Evolutionary conservation across 2,329 filamentous ascomycete species (phyloP), one percentile per base, ranked within the genome.

Genomic region (Stagonosporopsis tanaceti): DNA sequence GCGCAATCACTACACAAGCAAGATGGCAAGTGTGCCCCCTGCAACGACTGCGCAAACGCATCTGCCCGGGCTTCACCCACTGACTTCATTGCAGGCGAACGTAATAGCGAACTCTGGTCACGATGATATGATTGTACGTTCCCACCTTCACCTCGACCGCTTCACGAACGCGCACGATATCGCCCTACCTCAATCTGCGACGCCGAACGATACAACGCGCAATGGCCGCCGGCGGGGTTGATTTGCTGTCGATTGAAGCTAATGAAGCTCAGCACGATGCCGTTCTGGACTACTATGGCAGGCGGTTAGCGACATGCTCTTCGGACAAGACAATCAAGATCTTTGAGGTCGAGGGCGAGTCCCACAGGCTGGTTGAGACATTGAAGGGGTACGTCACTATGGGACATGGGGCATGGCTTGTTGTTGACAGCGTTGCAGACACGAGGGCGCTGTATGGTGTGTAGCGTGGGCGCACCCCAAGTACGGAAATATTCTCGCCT

Each of bases 251-350:
- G 47, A 70, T 65, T 41, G 64, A 70, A 59, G 64, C 68, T 75
- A 70, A 74, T 53, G 63, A 71, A 46, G 38, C 70, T 92, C 71
- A 82, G 94, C 95, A 99, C 79, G 95, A 99, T 86, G 95, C 95
- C 65, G 94, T 96, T 65, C 89, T 99, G 75, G 95, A 99, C 79
- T 99, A 98, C 84, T 99, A 98, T 79, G 95, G 95, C 74, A 89
- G 95, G 67, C 90, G 94, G 74, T 87, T 99, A 69, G 95, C 95
- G 62, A 99, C 95, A 66, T 98, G 95, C 80, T 97, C 93, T 34
- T 97, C 94, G 66, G 95, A 99, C 81, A 93, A 95, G 77, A 98
- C 94, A 45, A 96, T 99, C 83, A 98, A 98, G 83, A 98, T 99
- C 75, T 99, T 97, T 76, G 95, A 99, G 80, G 90, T 99, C 53